Base-by-base conservation (phyloP, 73 alveolate species). In the Uronychia binucleata region DNA sequence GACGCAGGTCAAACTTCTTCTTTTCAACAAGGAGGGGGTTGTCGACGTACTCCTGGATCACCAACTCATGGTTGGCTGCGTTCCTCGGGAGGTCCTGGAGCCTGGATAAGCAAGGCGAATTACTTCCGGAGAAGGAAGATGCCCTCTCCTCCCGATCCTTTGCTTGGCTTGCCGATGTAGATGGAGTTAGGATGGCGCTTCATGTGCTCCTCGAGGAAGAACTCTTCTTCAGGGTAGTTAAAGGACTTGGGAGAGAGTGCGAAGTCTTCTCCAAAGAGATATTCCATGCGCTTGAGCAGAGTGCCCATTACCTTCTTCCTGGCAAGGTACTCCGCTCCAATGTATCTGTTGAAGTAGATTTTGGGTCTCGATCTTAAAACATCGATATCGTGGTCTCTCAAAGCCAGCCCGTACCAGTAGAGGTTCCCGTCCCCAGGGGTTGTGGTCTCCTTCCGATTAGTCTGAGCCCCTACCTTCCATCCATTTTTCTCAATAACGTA, bases 11-110 rank as follows among this genome's bases (percentile, higher is more conserved):
- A 88, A 98, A 97, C 86, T 98, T 98, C 92, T 96, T 95, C 35
- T 93, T 92, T 74, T 98, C 99, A 74, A 98, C 97, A 59, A 97
- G 91, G 80, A 93, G 34, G 0, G 99, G 99, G 77, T 97, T 95
- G 58, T 92, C 81, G 46, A 98, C 33, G 87, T 97, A 98, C 83
- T 93, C 83, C 81, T 90, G 93, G 34, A 97, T 93, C 19, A 98
- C 93, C 31, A 90, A 58, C 59, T 95, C 93, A 58, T 87, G 86
- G 30, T 85, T 32, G 1, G 57, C 29, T 1, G 32, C 34, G 25
- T 57, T 28, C 0, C 32, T 77, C 5, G 82, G 58, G 0, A 82
- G 29, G n/a, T 82, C 89, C 74, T 35, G 34, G 1, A 82, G 0
- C 28, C 67, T 46, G 67, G 19, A 86, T 82, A 0, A 85, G 89